Evolutionary conservation across 768 basidiomycete genomes (phyloP), one percentile per base, ranked within the genome.

Genomic region (Naganishia friedmannii): DNA sequence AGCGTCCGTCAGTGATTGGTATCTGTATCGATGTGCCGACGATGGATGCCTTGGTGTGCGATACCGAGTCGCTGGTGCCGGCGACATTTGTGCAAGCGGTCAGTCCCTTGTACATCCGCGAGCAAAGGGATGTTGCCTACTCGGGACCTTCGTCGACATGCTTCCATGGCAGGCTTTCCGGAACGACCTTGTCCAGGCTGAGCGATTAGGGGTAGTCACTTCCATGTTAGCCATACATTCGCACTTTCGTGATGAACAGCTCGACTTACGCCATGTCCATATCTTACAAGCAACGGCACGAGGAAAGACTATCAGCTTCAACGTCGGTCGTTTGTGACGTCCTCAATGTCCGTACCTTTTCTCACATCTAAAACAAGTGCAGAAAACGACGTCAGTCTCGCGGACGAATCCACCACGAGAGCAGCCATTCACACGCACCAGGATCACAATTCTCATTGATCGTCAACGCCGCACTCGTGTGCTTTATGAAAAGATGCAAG

Each of bases 91-190:
- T 45, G 1, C 31, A 31, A 12, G 17, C n/a, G 15, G 56, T 42
- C 26, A 32, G 32, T 12, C 3, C 8, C 34, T 4, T 26, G 46
- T n/a, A 21, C 28, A 10, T 32, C 23, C 7, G 13, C 28, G 56
- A 26, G 45, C 70, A 66, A 9, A 37, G 23, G 21, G 12, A 37
- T 12, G 34, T 37, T 5, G 51, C 88, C 82, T 77, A 93, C 92
- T 95, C 93, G 55, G 88, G 90, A 26, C 92, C 93, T 83, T 97
- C 93, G 77, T 93, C 92, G 0, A 88, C 91, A 79, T 96, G 93
- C 46, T 83, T 83, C 92, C 93, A 95, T 65, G 86, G 81, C 17
- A 94, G 83, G 17, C 78, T 84, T 78, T 96, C 93, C 0, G 93
- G 93, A 0, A 97, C 92, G 70, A 96, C 87, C 34, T 82, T 85